Evolutionary conservation across 2,329 filamentous ascomycete species (phyloP).

Genomic region (Aspergillus transmontanensis): DNA sequence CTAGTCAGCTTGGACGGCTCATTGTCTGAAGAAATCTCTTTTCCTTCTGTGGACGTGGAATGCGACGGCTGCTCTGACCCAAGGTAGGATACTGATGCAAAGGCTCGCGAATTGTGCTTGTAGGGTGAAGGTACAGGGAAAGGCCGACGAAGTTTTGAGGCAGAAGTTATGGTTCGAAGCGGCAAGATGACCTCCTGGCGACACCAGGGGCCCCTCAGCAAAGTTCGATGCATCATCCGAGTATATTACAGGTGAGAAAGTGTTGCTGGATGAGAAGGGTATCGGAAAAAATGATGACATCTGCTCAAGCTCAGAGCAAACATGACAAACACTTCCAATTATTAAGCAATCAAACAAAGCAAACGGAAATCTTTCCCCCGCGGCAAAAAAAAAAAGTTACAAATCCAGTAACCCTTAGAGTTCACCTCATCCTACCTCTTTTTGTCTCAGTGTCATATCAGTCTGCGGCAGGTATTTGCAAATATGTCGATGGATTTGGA

Average conservation of each 20-base stretch:
- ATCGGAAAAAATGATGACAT: background rate
- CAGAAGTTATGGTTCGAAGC: conserved; percentile 30
- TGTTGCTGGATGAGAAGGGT: background rate
- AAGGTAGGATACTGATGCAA: conserved; percentile 25
- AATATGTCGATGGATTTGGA: conserved; percentile 59
- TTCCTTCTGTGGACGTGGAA: conserved; percentile 9
- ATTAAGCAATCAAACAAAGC: conserved; percentile 20
- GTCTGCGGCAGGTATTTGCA: background rate
- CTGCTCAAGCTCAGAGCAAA: conserved; percentile 10
- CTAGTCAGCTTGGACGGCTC: conserved; percentile 14
- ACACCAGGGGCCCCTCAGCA: conserved; percentile 34
- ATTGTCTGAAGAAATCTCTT: conserved; percentile 2
- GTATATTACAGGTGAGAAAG: background rate
- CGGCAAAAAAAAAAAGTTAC: conserved; percentile 30
- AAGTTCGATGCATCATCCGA: conserved; percentile 33
- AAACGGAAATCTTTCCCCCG: conserved; percentile 28
- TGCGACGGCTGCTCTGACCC: conserved; percentile 26
- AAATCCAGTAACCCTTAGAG: conserved; percentile 16
- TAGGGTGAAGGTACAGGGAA: conserved; percentile 18
- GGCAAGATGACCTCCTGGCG: conserved; percentile 32
- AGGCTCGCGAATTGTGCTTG: conserved; percentile 22
- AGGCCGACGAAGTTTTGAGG: conserved; percentile 25
- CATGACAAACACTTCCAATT: conserved; percentile 11
- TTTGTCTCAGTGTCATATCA: background rate
- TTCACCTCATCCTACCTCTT: background rate